These are phyloP conservation scores for Gymnopilus junonius DNA, from an alignment of 768 basidiomycete genomes.

Conservation along the genomic window DNA sequence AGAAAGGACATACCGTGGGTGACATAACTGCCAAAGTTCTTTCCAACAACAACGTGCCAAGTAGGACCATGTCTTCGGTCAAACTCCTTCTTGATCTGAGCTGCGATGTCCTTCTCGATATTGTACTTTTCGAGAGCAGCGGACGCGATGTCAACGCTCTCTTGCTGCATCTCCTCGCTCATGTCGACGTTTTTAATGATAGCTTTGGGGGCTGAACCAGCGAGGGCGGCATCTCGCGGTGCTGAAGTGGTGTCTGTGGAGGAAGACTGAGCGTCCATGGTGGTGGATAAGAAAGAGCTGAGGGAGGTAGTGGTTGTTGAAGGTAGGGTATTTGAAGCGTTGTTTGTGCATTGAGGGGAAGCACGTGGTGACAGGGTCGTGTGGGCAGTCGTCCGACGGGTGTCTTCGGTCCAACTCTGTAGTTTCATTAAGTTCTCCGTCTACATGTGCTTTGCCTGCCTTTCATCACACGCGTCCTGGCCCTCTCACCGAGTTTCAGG, in stretches of 20 bases:
- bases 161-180: conserved; percentile 96
- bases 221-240: conserved; percentile 38
- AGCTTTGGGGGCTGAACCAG: conserved; percentile 66
- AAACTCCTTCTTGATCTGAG: conserved; percentile 98
- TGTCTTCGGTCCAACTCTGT: conserved; percentile 23
- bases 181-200: conserved; percentile 98
- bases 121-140: conserved; percentile 88
- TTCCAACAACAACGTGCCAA: conserved; percentile 99
- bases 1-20: conserved; percentile 77
- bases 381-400: conserved; percentile 27
- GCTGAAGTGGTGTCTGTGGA: conserved; percentile 56
- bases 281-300: conserved; percentile 31
- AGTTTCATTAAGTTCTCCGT: conserved; percentile 18
- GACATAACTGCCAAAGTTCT: conserved; percentile 98
- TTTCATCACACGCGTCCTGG: conserved; percentile 14
- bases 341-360: conserved; percentile 15
- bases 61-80: conserved; percentile 91
- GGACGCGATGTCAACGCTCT: conserved; percentile 86
- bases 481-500: conserved; percentile 4
- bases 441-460: conserved; percentile 18
- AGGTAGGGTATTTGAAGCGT: conserved; percentile 21
- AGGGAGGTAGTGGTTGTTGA: conserved; percentile 11
- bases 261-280: conserved; percentile 62
- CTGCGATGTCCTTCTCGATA: conserved; percentile 98
- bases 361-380: conserved; percentile 28